Evolutionary conservation across 495 filamentous ascomycete species (phyloP).

Genomic region (Xylaria bambusicola): DNA sequence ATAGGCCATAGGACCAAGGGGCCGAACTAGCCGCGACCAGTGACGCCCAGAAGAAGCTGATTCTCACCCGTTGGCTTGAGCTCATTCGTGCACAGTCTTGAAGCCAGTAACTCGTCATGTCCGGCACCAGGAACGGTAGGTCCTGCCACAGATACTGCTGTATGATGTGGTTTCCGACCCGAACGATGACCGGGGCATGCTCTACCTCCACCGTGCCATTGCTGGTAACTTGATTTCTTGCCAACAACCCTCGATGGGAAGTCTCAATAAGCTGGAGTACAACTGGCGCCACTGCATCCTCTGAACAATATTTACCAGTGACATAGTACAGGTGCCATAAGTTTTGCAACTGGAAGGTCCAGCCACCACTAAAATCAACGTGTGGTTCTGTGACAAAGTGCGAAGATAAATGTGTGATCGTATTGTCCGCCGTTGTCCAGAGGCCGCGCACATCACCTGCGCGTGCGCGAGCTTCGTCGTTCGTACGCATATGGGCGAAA

Average conservation of each 20-base stretch:
- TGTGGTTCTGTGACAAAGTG: slow-evolving; percentile 27
- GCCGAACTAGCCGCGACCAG: slow-evolving; percentile 17
- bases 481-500: slow-evolving; percentile 18
- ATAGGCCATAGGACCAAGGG: slow-evolving; percentile 18
- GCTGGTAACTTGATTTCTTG: slow-evolving; percentile 8
- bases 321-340: slow-evolving; percentile 22
- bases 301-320: slow-evolving; percentile 10
- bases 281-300: slow-evolving; percentile 13
- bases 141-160: slow-evolving; percentile 22
- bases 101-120: slow-evolving; percentile 21
- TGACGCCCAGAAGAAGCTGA: slow-evolving; percentile 19
- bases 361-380: slow-evolving; percentile 19
- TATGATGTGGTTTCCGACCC: slow-evolving; percentile 14
- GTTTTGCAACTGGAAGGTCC: slow-evolving; percentile 22
- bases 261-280: slow-evolving; percentile 20
- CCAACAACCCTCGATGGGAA: slow-evolving; percentile 15
- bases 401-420: slow-evolving; percentile 19
- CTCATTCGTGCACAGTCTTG: slow-evolving; percentile 22
- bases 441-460: slow-evolving; percentile 16
- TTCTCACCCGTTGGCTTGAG: slow-evolving; percentile 16
- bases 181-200: slow-evolving; percentile 15
- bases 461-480: slow-evolving; percentile 17
- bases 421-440: slow-evolving; percentile 15
- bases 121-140: slow-evolving; percentile 18
- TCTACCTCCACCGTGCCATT: slow-evolving; percentile 13